Conservation (phyloP, 345 rosid species). For the Bruguiera parviflora region DNA sequence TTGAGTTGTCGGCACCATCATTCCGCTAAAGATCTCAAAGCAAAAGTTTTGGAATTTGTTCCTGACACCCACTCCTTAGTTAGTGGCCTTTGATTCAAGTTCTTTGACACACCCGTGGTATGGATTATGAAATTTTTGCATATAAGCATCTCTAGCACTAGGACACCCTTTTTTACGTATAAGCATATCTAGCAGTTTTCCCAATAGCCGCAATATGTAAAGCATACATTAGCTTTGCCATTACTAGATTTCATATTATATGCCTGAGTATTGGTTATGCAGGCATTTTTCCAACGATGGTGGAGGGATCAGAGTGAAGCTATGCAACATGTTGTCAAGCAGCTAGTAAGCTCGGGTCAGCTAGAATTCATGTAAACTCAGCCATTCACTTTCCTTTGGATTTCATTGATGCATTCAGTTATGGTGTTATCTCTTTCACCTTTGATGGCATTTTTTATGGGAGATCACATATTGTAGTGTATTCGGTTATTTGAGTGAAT, state of each 20-base stretch:
- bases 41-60: background rate
- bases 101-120: background rate
- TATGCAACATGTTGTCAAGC: constrained; percentile 50
- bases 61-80: too few relatives aligned
- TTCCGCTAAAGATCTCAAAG: background rate
- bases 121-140: background rate
- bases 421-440: background rate
- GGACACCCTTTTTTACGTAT: too few relatives aligned
- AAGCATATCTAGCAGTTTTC: background rate
- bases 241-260: background rate
- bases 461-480: background rate
- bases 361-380: constrained; percentile 75
- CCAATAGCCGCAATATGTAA: background rate
- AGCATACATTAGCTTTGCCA: background rate
- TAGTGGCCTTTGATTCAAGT: background rate
- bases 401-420: background rate
- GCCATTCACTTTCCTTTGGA: background rate
- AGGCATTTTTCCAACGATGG: constrained; percentile 99
- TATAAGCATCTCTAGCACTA: background rate
- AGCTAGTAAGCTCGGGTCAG: constrained; percentile 71
- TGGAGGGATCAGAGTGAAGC: constrained; percentile 82
- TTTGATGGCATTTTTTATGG: background rate
- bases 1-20: background rate
- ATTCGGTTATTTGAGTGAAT: background rate
- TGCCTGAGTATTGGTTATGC: constrained; percentile 15